Evolutionary conservation across 768 basidiomycete genomes (phyloP).

Genomic region (Cystofilobasidium macerans): DNA sequence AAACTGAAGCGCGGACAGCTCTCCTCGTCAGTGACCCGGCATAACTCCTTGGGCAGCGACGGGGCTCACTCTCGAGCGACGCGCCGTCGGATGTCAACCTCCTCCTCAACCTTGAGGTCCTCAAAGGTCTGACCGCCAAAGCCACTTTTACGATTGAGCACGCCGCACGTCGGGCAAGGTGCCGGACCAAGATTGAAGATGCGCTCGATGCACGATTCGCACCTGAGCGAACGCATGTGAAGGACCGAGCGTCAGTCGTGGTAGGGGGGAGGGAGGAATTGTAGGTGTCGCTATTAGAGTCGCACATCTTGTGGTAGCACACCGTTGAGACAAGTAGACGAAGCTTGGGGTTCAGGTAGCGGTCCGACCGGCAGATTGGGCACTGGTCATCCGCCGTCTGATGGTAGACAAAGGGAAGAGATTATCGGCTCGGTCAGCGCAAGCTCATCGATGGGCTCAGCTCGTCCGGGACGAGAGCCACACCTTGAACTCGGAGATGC

Average conservation of each 20-base stretch:
- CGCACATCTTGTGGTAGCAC: constrained; percentile 95
- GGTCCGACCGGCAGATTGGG: constrained; percentile 92
- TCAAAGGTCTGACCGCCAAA: constrained; percentile 93
- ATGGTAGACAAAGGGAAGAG: neutral
- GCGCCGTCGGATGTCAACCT: constrained; percentile 75
- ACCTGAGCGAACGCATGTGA: constrained; percentile 47
- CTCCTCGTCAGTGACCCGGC: too few relatives aligned
- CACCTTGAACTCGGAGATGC: neutral
- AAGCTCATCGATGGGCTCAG: neutral
- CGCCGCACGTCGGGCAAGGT: constrained; percentile 86
- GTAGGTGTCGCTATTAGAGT: neutral
- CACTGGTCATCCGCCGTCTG: constrained; percentile 63
- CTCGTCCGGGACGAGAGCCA: constrained; percentile 2
- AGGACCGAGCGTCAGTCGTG: neutral
- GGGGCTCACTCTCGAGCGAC: constrained; percentile 74
- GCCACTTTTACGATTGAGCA: constrained; percentile 77
- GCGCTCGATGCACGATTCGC: constrained; percentile 95
- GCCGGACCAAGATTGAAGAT: constrained; percentile 91
- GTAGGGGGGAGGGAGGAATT: neutral
- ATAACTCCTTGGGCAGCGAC: too few relatives aligned
- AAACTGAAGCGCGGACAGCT: too few relatives aligned
- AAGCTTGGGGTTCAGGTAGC: constrained; percentile 88
- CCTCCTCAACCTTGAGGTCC: constrained; percentile 83
- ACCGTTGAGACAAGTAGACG: constrained; percentile 76
- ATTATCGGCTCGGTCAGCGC: neutral